A percentile compares a stretch with the other conserved stretches of the same genome.
Evolutionary conservation across 1,139 yeast genomes (phyloP).

Genomic region (Pichia sp.): DNA sequence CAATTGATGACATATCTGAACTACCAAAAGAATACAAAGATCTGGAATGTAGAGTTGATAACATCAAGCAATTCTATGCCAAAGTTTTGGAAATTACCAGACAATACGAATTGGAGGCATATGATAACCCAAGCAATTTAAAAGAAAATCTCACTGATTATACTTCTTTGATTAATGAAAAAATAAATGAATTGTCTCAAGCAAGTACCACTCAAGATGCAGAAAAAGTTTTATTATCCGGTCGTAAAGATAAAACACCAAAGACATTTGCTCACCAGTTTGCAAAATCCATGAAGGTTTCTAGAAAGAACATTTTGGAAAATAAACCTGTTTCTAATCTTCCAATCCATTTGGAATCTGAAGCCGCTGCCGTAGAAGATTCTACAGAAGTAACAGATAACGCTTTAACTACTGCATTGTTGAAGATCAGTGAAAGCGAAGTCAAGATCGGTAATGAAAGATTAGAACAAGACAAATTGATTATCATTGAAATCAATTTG

Average conservation of each 20-base stretch:
- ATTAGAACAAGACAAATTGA: constrained; percentile 56
- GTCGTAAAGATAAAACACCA: constrained; percentile 28
- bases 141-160: constrained; percentile 51
- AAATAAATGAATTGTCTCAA: constrained; percentile 49
- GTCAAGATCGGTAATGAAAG: constrained; percentile 53
- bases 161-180: constrained; percentile 45
- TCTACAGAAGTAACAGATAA: constrained; percentile 23
- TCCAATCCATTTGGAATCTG: constrained; percentile 13
- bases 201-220: constrained; percentile 60
- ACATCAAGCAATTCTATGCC: constrained; percentile 49
- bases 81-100: constrained; percentile 52
- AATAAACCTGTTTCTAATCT: constrained; percentile 10
- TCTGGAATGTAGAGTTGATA: constrained; percentile 59
- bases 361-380: background rate
- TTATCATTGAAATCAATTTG: constrained; percentile 47
- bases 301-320: constrained; percentile 28
- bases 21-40: constrained; percentile 65
- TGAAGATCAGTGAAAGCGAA: constrained; percentile 50
- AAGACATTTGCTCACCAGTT: constrained; percentile 45
- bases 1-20: constrained; percentile 61
- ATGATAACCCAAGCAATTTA: constrained; percentile 70
- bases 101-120: constrained; percentile 57
- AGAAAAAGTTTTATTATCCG: constrained; percentile 37
- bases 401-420: constrained; percentile 42
- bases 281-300: constrained; percentile 34